These are phyloP conservation scores for Penicillium canariense DNA, from an alignment of 495 filamentous ascomycete genomes.

Conservation along the genomic window DNA sequence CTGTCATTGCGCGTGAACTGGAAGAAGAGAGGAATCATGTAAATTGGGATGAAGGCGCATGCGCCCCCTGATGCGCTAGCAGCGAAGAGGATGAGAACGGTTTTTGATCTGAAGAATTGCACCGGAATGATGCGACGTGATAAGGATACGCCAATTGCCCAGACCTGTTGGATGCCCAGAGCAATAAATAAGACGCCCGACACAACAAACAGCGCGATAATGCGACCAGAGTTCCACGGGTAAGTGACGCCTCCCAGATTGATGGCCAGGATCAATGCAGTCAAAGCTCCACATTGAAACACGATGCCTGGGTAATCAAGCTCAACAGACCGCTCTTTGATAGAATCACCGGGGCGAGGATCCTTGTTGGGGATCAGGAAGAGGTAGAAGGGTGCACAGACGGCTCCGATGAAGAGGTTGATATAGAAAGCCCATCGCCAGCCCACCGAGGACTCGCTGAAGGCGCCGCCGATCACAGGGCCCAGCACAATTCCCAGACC, in stretches of 20 bases:
- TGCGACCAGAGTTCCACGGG: slow-evolving; percentile 38
- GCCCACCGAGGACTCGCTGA: not conserved
- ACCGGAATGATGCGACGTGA: slow-evolving; percentile 49
- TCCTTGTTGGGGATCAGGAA: not conserved
- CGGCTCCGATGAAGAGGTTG: slow-evolving; percentile 8
- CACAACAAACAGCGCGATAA: slow-evolving; percentile 50
- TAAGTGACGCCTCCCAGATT: slow-evolving; percentile 27
- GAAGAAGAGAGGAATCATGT: slow-evolving; percentile 53
- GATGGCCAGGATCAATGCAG: slow-evolving; percentile 18
- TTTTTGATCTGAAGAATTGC: slow-evolving; percentile 43
- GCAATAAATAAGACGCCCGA: slow-evolving; percentile 37
- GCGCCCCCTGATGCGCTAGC: slow-evolving; percentile 28
- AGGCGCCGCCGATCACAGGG: slow-evolving; percentile 28
- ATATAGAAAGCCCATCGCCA: slow-evolving; percentile 21
- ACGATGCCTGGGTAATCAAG: slow-evolving; percentile 22
- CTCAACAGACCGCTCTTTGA: not conserved
- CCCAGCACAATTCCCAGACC: slow-evolving; percentile 50
- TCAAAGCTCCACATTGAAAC: slow-evolving; percentile 12
- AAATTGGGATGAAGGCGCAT: slow-evolving; percentile 37
- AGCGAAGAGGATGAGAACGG: slow-evolving; percentile 45
- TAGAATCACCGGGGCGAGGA: not conserved
- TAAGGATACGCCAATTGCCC: slow-evolving; percentile 41
- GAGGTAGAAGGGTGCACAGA: slow-evolving; percentile 3
- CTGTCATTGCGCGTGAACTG: slow-evolving; percentile 41
- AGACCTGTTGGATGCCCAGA: slow-evolving; percentile 11